Percentiles rank a stretch among this genome's conserved stretches.
These are phyloP conservation scores for Bipolaris gigantea DNA, from an alignment of 2,329 filamentous ascomycete species.

Conservation along the genomic window DNA sequence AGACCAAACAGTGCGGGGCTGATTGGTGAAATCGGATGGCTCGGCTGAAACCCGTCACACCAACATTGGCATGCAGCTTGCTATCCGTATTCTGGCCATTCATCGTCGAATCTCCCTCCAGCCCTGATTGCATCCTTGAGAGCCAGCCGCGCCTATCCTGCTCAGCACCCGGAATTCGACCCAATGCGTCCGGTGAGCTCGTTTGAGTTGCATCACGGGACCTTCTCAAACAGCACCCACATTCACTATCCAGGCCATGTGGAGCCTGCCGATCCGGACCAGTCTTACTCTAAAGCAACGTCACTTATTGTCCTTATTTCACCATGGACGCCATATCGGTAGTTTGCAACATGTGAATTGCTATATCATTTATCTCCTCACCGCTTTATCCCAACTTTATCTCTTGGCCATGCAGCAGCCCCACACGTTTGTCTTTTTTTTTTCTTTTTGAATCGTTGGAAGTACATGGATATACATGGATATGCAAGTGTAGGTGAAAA, in stretches of 20 bases:
- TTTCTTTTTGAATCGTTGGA: slow-evolving; percentile 2
- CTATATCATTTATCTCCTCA: slow-evolving; percentile 1
- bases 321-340: slow-evolving; percentile 2
- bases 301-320: slow-evolving; percentile 10
- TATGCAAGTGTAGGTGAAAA: slow-evolving; percentile 8
- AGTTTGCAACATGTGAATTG: background rate
- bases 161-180: slow-evolving; percentile 1
- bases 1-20: slow-evolving; percentile 20
- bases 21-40: slow-evolving; percentile 23
- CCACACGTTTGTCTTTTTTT: slow-evolving; percentile 13
- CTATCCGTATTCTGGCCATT: slow-evolving; percentile 9
- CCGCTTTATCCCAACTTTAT: slow-evolving; percentile 8
- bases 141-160: background rate
- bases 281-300: slow-evolving; percentile 26
- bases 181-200: background rate
- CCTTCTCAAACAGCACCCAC: slow-evolving; percentile 15
- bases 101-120: background rate
- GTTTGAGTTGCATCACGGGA: slow-evolving; percentile 4
- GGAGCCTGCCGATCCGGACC: slow-evolving; percentile 17
- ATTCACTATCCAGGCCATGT: slow-evolving; percentile 12
- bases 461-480: slow-evolving; percentile 4
- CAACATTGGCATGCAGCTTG: slow-evolving; percentile 6
- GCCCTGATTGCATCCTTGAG: slow-evolving; percentile 1
- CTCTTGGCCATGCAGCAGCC: slow-evolving; percentile 3
- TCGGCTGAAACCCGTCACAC: slow-evolving; percentile 22